phyloP scores from a whole-genome alignment of 2,329 filamentous ascomycete genomes.

The Mollisia scopiformis region DNA sequence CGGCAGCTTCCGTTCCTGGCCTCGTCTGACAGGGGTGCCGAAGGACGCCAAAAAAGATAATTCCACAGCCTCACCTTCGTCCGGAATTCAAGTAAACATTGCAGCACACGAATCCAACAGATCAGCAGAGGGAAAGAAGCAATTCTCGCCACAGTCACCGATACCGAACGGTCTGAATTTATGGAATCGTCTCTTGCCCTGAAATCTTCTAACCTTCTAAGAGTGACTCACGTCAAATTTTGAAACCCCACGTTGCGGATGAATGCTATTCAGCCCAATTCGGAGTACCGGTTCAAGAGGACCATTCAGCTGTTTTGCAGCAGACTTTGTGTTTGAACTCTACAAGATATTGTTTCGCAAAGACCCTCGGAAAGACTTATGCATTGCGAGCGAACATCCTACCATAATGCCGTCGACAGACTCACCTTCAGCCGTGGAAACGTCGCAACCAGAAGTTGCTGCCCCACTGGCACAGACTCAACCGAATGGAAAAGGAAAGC shows the following conservation, averaged over 20 bases:
- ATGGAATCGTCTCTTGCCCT: background rate
- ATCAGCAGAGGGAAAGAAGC: background rate
- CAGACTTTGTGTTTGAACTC: background rate
- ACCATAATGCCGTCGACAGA: slow-evolving; percentile 27
- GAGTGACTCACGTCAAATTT: slow-evolving; percentile 15
- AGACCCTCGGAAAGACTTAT: background rate
- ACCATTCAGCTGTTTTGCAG: background rate
- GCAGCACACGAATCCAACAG: background rate
- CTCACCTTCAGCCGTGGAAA: slow-evolving; percentile 15
- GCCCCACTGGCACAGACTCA: slow-evolving; percentile 9
- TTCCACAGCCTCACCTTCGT: background rate
- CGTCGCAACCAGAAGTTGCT: slow-evolving; percentile 9
- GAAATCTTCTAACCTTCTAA: background rate
- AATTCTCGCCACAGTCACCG: background rate
- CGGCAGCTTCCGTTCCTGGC: no score
- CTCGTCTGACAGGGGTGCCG: background rate
- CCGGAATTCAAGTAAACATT: background rate
- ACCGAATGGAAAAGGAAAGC: slow-evolving; percentile 8
- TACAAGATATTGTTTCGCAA: background rate
- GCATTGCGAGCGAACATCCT: background rate
- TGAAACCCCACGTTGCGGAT: slow-evolving; percentile 14
- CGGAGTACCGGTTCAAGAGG: background rate
- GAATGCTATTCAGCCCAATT: slow-evolving; percentile 5
- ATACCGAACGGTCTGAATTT: background rate
- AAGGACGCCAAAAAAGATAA: background rate